Percentiles rank a stretch among this genome's conserved stretches.
Evolutionary conservation across 768 basidiomycete species (phyloP).

Genomic region (Solioccasus polychromus): DNA sequence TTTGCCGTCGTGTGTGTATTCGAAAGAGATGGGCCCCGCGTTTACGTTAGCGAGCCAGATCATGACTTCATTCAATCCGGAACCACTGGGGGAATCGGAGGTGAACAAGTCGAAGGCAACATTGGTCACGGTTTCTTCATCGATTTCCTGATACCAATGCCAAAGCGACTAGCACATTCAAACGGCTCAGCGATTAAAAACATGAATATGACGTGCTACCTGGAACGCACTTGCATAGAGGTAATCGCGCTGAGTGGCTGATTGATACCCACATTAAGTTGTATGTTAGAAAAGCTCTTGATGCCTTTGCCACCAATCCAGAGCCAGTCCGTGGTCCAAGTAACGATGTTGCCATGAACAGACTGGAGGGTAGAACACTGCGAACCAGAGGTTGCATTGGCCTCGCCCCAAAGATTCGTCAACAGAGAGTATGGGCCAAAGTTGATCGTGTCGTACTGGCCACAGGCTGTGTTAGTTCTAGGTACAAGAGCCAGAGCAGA

Average conservation of each 20-base stretch:
- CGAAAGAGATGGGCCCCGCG: conserved; percentile 54
- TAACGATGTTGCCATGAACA: conserved; percentile 38
- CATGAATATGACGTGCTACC: not conserved
- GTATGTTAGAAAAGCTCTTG: conserved; percentile 62
- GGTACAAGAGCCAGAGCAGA: conserved; percentile 2
- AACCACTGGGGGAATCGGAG: conserved; percentile 45
- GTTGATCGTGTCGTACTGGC: conserved; percentile 50
- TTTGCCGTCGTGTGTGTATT: conserved; percentile 44
- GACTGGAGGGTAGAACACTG: conserved; percentile 49
- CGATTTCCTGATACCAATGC: conserved; percentile 50
- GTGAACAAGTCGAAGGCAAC: conserved; percentile 69
- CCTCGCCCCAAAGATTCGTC: conserved; percentile 46
- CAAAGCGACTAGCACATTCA: conserved; percentile 44
- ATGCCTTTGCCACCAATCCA: conserved; percentile 53
- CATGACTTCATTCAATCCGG: conserved; percentile 52
- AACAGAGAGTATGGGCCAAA: conserved; percentile 47
- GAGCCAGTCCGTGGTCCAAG: conserved; percentile 52
- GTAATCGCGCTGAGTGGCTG: conserved; percentile 50
- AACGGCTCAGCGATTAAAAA: not conserved
- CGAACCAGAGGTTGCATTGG: conserved; percentile 43
- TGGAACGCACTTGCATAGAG: conserved; percentile 49
- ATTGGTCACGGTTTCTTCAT: conserved; percentile 46
- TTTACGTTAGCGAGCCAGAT: conserved; percentile 62
- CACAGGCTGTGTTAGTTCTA: conserved; percentile 25
- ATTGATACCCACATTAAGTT: conserved; percentile 49